Conservation (phyloP, 768 basidiomycete species). For the Cantharellus anzutake region DNA sequence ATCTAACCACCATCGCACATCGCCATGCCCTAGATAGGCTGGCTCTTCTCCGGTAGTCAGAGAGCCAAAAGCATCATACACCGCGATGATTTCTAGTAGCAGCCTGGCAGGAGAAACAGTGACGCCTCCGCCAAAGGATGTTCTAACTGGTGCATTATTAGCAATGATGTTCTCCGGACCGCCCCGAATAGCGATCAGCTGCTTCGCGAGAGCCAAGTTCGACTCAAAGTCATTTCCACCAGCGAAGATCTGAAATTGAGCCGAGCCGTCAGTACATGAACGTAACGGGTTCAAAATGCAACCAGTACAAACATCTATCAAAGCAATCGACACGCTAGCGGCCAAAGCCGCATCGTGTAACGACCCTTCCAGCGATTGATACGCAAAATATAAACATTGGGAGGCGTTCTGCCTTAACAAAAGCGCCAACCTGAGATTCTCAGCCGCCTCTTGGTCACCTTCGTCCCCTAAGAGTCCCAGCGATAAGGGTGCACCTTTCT, state of each 20-base stretch:
- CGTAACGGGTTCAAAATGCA: constrained; percentile 6
- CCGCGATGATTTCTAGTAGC: constrained; percentile 25
- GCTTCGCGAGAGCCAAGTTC: constrained; percentile 22
- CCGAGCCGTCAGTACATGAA: neutral
- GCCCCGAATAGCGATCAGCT: constrained; percentile 24
- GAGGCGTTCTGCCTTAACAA: constrained; percentile 18
- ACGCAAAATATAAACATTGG: constrained; percentile 18
- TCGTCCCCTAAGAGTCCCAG: neutral
- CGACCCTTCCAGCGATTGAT: constrained; percentile 16
- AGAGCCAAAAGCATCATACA: constrained; percentile 26
- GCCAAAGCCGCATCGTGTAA: constrained; percentile 16
- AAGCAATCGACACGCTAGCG: constrained; percentile 15
- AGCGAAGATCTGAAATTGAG: constrained; percentile 21
- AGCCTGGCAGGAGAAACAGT: constrained; percentile 19
- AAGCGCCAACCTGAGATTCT: neutral
- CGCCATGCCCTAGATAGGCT: constrained; percentile 18
- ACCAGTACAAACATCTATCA: constrained; percentile 19
- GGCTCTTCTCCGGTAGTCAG: constrained; percentile 21
- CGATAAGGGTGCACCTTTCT: neutral
- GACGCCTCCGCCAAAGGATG: constrained; percentile 12
- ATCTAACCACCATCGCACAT: constrained; percentile 24
- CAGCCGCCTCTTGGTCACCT: neutral
- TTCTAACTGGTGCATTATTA: constrained; percentile 9
- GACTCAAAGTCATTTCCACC: constrained; percentile 22
- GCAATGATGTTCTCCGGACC: constrained; percentile 23